Percentiles rank a stretch among this genome's conserved stretches.
Evolutionary conservation across 2,329 filamentous ascomycete genomes (phyloP).

Genomic region (Sporothrix dimorphospora): DNA sequence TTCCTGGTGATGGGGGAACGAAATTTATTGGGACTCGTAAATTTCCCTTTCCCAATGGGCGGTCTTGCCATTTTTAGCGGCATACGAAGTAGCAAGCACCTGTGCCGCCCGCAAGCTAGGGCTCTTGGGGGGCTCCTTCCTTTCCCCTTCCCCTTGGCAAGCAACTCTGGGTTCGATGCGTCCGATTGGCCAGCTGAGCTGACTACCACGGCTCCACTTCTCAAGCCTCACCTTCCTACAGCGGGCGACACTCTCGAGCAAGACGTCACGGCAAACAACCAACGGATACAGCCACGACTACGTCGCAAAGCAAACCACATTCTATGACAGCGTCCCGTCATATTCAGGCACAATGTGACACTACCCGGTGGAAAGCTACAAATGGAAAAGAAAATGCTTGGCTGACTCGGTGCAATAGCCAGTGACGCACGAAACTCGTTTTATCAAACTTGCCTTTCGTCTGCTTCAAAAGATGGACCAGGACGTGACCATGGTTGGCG

Average conservation of each 20-base stretch:
- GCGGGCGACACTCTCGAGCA: neutral
- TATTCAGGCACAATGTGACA: neutral
- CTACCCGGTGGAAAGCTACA: neutral
- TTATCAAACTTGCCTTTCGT: neutral
- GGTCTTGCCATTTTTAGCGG: conserved; percentile 18
- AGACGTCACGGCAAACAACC: neutral
- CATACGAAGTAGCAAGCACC: neutral
- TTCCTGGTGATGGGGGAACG: conserved; percentile 2
- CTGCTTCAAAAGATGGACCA: neutral
- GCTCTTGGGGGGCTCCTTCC: neutral
- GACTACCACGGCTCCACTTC: neutral
- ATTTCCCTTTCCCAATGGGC: neutral
- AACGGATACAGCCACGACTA: neutral
- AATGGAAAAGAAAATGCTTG: neutral
- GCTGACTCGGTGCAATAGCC: neutral
- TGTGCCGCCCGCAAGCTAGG: conserved; percentile 8
- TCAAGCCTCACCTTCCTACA: conserved; percentile 14
- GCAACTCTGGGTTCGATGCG: neutral
- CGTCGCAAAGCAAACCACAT: no score
- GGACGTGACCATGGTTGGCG: neutral
- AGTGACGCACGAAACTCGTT: neutral
- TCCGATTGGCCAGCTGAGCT: conserved; percentile 22
- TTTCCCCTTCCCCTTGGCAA: neutral
- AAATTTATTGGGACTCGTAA: neutral
- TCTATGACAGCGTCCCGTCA: neutral